These are phyloP conservation scores for Gastrolobium bilobum DNA, from an alignment of 306 rosid genomes.

Conservation along the genomic window DNA sequence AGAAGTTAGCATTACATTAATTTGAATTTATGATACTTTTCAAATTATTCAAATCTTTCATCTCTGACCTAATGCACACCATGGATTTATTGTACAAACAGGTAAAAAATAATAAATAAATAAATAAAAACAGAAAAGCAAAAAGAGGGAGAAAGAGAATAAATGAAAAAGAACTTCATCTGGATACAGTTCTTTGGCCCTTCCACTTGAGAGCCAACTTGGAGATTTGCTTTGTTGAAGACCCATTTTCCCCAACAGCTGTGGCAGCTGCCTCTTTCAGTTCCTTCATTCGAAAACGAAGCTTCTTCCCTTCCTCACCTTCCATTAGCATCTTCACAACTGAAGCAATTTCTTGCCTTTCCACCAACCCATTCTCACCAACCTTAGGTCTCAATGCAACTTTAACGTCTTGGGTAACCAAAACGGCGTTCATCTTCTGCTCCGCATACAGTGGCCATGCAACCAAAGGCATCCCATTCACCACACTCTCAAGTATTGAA, in stretches of 20 bases:
- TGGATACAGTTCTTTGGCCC: neutral
- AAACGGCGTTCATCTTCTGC: conserved; percentile 74
- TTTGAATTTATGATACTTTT: no score
- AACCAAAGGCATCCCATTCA: conserved; percentile 67
- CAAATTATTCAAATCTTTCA: no score
- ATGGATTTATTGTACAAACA: no score
- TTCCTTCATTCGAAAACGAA: conserved; percentile 62
- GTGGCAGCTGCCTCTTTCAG: conserved; percentile 59
- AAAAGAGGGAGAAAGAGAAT: no score
- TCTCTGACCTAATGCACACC: no score
- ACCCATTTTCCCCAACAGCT: conserved; percentile 54
- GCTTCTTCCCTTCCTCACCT: conserved; percentile 74
- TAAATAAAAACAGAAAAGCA: no score
- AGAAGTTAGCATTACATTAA: no score
- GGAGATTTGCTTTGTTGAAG: conserved; percentile 52
- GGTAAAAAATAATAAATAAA: no score
- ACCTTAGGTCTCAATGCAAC: conserved; percentile 60
- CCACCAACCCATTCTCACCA: conserved; percentile 56
- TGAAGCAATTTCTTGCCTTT: conserved; percentile 58
- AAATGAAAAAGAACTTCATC: no score
- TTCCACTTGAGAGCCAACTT: conserved; percentile 60
- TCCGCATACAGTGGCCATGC: conserved; percentile 87
- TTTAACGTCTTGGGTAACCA: conserved; percentile 56
- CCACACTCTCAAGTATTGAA: conserved; percentile 65
- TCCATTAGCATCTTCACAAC: conserved; percentile 62